These are phyloP conservation scores for Naegleria gruberi DNA, from an alignment of 208 protist genomes.

Conservation along the genomic window DNA sequence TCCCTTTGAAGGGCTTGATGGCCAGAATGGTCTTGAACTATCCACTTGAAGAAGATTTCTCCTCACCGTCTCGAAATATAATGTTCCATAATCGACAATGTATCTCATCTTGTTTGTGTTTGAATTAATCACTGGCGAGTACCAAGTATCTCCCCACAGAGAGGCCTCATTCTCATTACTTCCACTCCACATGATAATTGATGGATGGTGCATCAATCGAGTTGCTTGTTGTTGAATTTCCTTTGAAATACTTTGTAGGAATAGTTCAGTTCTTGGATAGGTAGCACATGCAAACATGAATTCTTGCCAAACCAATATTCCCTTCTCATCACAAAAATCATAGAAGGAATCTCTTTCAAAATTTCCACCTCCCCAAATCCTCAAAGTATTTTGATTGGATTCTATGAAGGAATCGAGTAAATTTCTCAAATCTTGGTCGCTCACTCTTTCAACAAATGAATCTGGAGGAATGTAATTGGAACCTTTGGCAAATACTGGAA, in stretches of 20 bases:
- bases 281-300: slow-evolving; percentile 27
- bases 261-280: not conserved
- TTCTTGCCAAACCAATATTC: slow-evolving; percentile 32
- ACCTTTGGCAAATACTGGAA: slow-evolving; percentile 7
- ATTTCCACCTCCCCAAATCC: slow-evolving; percentile 29
- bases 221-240: slow-evolving; percentile 37
- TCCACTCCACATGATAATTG: slow-evolving; percentile 53
- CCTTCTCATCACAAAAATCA: slow-evolving; percentile 12
- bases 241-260: not conserved
- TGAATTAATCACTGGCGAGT: not conserved
- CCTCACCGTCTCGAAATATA: slow-evolving; percentile 37
- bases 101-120: not conserved
- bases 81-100: slow-evolving; percentile 27
- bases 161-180: slow-evolving; percentile 63
- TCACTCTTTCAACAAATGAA: not conserved
- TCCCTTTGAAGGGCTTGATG: slow-evolving; percentile 43
- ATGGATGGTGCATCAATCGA: slow-evolving; percentile 47
- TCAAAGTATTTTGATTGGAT: slow-evolving; percentile 25
- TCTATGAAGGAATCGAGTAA: not conserved
- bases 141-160: not conserved
- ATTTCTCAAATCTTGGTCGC: not conserved
- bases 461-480: slow-evolving; percentile 12
- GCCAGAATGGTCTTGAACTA: slow-evolving; percentile 36
- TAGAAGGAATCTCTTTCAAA: slow-evolving; percentile 26
- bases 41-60: slow-evolving; percentile 23